These are phyloP conservation scores for Cladosporium sp. DNA, from an alignment of 2,329 filamentous ascomycete genomes.

Conservation along the genomic window DNA sequence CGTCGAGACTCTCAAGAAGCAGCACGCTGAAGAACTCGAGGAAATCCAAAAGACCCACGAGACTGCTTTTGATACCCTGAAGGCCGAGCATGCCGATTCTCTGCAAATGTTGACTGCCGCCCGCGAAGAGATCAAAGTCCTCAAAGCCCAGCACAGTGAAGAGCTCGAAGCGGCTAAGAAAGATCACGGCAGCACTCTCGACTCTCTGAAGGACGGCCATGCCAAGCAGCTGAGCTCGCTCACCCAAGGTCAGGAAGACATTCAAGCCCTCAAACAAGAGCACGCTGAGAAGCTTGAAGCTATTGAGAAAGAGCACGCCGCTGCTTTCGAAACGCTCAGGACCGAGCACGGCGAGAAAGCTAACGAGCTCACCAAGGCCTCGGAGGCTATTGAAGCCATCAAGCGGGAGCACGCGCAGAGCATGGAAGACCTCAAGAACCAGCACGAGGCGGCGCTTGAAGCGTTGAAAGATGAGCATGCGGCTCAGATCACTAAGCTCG, in stretches of 20 bases:
- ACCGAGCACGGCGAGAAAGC: conserved; percentile 9
- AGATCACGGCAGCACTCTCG: not conserved
- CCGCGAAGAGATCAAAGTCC: not conserved
- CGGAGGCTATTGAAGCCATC: not conserved
- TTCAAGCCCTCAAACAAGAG: conserved; percentile 7
- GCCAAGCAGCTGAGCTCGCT: conserved; percentile 4
- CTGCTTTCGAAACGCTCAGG: conserved; percentile 11
- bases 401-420: not conserved
- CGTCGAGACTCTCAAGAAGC: conserved; percentile 15
- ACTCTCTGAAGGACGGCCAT: not conserved
- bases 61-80: conserved; percentile 15
- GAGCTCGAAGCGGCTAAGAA: not conserved
- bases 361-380: not conserved
- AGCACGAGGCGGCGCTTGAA: conserved; percentile 11
- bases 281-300: conserved; percentile 8
- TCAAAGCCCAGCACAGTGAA: not conserved
- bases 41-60: not conserved
- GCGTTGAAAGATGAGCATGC: conserved; percentile 5
- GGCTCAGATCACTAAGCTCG: not conserved
- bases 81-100: conserved; percentile 16
- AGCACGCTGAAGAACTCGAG: conserved; percentile 9
- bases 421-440: not conserved
- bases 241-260: not conserved
- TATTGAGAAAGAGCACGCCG: conserved; percentile 11
- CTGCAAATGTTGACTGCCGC: not conserved